Conservation (phyloP, 208 protist species). For the Crithidia expoeki region DNA sequence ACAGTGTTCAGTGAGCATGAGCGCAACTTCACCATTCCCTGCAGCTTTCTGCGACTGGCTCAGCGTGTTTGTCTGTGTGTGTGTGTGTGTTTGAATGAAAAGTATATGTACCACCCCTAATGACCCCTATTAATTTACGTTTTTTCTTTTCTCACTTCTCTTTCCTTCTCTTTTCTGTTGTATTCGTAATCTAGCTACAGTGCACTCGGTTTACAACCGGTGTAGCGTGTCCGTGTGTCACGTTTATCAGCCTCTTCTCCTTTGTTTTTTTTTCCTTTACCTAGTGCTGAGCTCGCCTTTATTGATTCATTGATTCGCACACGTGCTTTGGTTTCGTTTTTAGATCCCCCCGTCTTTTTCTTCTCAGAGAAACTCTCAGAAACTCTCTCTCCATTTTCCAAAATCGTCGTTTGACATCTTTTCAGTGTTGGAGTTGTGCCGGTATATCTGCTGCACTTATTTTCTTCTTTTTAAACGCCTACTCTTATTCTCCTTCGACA, state of each 20-base stretch:
- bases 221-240: not conserved
- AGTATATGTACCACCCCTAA: too few relatives aligned
- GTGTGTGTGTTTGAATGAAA: too few relatives aligned
- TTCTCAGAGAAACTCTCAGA: not conserved
- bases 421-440: not conserved
- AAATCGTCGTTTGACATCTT: conserved; percentile 22
- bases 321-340: too few relatives aligned
- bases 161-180: conserved; percentile 29
- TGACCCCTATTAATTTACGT: too few relatives aligned
- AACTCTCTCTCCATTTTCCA: not conserved
- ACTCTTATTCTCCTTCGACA: too few relatives aligned
- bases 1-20: too few relatives aligned
- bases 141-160: conserved; percentile 27
- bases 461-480: not conserved
- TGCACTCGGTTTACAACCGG: not conserved
- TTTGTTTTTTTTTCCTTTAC: conserved; percentile 14
- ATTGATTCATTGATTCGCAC: not conserved
- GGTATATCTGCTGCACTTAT: not conserved
- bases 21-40: too few relatives aligned
- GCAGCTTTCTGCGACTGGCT: too few relatives aligned
- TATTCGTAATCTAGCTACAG: not conserved
- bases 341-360: too few relatives aligned
- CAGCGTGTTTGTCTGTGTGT: too few relatives aligned
- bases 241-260: not conserved
- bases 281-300: not conserved